Base-by-base conservation (phyloP, 2,329 filamentous ascomycete species). In the Aspergillus awamori region DNA sequence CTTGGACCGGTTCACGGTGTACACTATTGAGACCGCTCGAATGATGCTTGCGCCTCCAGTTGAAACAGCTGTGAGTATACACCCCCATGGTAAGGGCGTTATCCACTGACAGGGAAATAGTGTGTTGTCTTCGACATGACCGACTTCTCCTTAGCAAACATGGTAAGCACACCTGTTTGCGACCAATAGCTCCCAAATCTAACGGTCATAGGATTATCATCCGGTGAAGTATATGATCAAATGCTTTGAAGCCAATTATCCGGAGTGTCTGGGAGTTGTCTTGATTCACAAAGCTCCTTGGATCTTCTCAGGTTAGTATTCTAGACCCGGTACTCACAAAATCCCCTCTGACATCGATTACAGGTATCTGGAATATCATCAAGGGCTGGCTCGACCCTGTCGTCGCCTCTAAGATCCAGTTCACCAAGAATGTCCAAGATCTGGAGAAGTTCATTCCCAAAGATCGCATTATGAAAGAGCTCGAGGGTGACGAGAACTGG, bases 171-270 rank as follows among this genome's bases (percentile, higher is more conserved):
- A 15, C 8, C 15, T 15, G 17, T 13, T n/a, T 11, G 22, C 26
- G 38, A 49, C 15, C 28, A 13, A 17, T 8, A 22, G 6, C n/a
- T 2, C 8, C 24, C 28, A 8, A 41, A 30, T 26, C 39, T 64
- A 59, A 65, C 4, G 48, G 20, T 22, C 11, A 11, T 59, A 89
- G 87, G 95, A 99, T 76, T 98, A 98, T 76, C 87, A 91, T 0
- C 94, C 95, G 1, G 92, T 99, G 60, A 99, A 97, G 73, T 99
- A 98, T 80, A 97, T 99, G 90, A 97, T 99, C 77, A 96, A 97
- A 78, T 97, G 93, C 77, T 99, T 99, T 73, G 95, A 99, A 80
- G 95, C 95, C 62, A 98, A 99, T 76, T 99, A 98, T 70, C 95
- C 95, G 0, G 95, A 99, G 77, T 94, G 88, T 52, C 84, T 99